phyloP scores from a whole-genome alignment of 768 basidiomycete genomes.

The Suillus occidentalis region DNA sequence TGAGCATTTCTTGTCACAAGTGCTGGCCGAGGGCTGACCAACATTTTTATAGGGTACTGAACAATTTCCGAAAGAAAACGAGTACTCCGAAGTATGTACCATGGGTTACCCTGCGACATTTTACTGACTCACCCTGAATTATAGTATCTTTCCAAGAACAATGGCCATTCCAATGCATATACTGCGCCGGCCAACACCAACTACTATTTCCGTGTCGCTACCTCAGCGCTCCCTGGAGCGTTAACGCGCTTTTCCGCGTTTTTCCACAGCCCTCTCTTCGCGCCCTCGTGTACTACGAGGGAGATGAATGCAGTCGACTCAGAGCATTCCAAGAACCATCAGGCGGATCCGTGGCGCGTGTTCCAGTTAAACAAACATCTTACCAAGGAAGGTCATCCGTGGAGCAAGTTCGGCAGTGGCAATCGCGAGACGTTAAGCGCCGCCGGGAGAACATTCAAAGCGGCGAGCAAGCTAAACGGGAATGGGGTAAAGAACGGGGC shows the following conservation, averaged over 20 bases:
- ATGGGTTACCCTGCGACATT: background rate
- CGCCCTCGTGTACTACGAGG: slow-evolving; percentile 78
- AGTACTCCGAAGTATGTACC: slow-evolving; percentile 75
- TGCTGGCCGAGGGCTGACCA: slow-evolving; percentile 8
- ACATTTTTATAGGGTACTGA: slow-evolving; percentile 61
- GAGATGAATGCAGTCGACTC: slow-evolving; percentile 97
- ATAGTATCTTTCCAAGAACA: slow-evolving; percentile 77
- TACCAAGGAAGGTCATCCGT: slow-evolving; percentile 74
- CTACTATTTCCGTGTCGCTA: slow-evolving; percentile 75
- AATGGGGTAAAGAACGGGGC: slow-evolving; percentile 27
- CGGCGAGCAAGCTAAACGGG: slow-evolving; percentile 41
- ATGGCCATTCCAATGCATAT: slow-evolving; percentile 90
- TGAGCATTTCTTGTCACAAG: slow-evolving; percentile 20
- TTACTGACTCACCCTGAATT: background rate
- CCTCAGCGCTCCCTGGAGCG: slow-evolving; percentile 62
- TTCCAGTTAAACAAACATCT: slow-evolving; percentile 93
- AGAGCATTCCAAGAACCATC: slow-evolving; percentile 96
- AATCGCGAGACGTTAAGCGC: slow-evolving; percentile 71
- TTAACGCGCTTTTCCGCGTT: slow-evolving; percentile 81
- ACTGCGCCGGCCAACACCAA: slow-evolving; percentile 92
- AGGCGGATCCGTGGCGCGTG: slow-evolving; percentile 88
- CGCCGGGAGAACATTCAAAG: slow-evolving; percentile 57
- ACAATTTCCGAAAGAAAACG: slow-evolving; percentile 89
- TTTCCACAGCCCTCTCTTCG: slow-evolving; percentile 92
- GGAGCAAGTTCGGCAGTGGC: slow-evolving; percentile 92